Evolutionary conservation across 495 filamentous ascomycete genomes (phyloP), one percentile per base, ranked within the genome.

Genomic region (Xylaria nigripes): DNA sequence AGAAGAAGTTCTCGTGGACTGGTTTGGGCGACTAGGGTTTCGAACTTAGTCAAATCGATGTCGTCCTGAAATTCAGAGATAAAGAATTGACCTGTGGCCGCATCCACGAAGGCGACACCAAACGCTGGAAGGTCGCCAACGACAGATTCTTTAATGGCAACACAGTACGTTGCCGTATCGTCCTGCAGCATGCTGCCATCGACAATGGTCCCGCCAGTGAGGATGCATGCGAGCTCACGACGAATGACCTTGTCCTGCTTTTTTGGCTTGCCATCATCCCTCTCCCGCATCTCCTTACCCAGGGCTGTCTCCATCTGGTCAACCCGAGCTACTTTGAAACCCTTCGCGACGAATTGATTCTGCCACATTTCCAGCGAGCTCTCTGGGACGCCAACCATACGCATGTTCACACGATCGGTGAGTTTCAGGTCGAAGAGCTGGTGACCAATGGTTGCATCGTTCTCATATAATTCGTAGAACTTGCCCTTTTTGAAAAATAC

Each of bases 401-500:
- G 88, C 94, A 99, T 99, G 69, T 99, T 99, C 60, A 99, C 91
- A 56, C 93, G 81, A 60, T 97, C 94, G 0, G 94, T 99, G 56
- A 97, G 86, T 72, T 99, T 99, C 29, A 99, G 76, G 67, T 99
- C 93, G 64, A 99, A 99, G 22, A 95, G 76, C 69, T 96, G 93
- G 65, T 97, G 89, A 12, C 94, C 94, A 51, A 99, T 89, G 0
- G 92, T 96, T 13, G 93, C 93, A 73, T 99, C 93, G 56, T 96
- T 94, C 65, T 99, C 94, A 66, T 96, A 99, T 0, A 99, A 78
- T 66, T 99, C 93, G 68, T 95, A 99, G 71, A 99, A 99, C 66
- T 99, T 99, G 55, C 93, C 93, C 72, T 99, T 99, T 71, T 96
- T 97, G 78, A 99, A 99, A 72, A 99, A 99, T 13, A 99, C 93